phyloP scores from a whole-genome alignment of 1,139 yeast genomes.

The Yamadazyma jaroonii region DNA sequence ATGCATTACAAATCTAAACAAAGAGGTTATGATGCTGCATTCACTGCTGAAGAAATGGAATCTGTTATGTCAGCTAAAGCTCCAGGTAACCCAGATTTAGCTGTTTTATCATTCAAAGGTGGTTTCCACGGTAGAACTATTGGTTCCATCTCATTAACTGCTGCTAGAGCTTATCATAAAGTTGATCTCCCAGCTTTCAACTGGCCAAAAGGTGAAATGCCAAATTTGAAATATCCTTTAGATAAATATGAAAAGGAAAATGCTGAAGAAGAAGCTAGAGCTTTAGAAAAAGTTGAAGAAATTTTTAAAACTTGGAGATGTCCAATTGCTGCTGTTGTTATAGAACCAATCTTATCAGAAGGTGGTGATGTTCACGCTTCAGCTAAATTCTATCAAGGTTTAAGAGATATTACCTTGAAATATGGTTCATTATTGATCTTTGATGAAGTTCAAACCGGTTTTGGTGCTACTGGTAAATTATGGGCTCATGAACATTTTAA shows the following conservation, averaged over 20 bases:
- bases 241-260: constrained; percentile 50
- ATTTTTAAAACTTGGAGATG: constrained; percentile 45
- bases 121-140: constrained; percentile 78
- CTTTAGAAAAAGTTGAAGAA: constrained; percentile 55
- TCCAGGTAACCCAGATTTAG: constrained; percentile 70
- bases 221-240: constrained; percentile 62
- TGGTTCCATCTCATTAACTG: constrained; percentile 69
- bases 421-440: constrained; percentile 60
- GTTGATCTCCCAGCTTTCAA: constrained; percentile 72
- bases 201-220: constrained; percentile 79
- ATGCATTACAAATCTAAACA: constrained; percentile 63
- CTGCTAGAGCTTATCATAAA: constrained; percentile 74
- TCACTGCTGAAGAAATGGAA: constrained; percentile 48
- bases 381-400: constrained; percentile 56
- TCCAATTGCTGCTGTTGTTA: constrained; percentile 61
- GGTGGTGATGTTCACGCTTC: constrained; percentile 77
- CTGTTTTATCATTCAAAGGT: constrained; percentile 63
- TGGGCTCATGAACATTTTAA: constrained; percentile 77
- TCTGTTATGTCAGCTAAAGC: constrained; percentile 61
- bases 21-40: constrained; percentile 54
- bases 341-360: constrained; percentile 74
- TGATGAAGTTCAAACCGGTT: constrained; percentile 77
- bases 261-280: constrained; percentile 56
- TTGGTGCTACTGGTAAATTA: constrained; percentile 67
- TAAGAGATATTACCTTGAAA: constrained; percentile 60